These are phyloP conservation scores for Zasmidium citrigriseum DNA, from an alignment of 2,329 filamentous ascomycete genomes.

Conservation along the genomic window DNA sequence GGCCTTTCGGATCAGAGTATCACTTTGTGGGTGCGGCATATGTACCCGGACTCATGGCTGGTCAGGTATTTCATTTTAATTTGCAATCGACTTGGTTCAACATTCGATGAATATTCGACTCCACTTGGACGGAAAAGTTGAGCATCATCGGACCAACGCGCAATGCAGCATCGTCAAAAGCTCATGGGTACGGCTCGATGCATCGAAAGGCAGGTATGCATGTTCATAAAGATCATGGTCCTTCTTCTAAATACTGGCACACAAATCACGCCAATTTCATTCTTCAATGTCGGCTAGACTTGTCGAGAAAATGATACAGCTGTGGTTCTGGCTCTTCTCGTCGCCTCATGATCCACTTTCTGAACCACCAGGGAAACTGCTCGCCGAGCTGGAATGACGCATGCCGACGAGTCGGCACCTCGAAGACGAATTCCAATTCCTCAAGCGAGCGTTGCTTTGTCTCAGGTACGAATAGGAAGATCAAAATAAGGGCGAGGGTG, in stretches of 20 bases:
- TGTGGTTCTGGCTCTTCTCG: background rate
- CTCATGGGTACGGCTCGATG: no score
- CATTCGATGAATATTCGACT: background rate
- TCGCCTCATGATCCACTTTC: background rate
- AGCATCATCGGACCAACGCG: no score
- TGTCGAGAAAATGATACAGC: background rate
- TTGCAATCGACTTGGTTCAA: background rate
- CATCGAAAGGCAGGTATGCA: no score
- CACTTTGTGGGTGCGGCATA: conserved; percentile 2
- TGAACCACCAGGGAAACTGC: background rate
- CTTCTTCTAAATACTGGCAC: no score
- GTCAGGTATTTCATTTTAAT: background rate
- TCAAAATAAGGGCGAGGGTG: conserved; percentile 61
- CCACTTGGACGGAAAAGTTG: background rate
- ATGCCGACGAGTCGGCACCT: conserved; percentile 6
- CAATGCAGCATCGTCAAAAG: no score
- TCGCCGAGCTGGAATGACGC: conserved; percentile 2
- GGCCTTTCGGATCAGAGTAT: background rate
- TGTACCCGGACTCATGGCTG: background rate
- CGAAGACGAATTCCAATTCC: conserved; percentile 51
- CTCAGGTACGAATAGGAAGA: conserved; percentile 57
- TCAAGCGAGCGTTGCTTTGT: conserved; percentile 49
- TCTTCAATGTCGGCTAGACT: no score
- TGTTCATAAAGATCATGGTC: background rate
- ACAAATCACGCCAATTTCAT: no score